phyloP scores from a whole-genome alignment of 2,329 filamentous ascomycete genomes.

The Hortaea sp. region DNA sequence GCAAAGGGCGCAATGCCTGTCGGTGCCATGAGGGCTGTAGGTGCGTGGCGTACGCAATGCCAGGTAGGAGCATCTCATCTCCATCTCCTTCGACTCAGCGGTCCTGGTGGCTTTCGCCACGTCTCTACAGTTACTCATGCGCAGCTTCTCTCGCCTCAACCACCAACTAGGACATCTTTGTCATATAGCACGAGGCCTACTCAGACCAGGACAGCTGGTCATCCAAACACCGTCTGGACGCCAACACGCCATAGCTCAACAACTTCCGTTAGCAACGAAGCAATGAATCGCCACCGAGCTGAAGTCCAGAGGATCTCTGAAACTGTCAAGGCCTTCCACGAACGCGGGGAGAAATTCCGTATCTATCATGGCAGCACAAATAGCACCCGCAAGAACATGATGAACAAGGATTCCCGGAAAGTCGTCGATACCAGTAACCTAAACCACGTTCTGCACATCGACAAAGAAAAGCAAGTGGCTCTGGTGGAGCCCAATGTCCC shows the following conservation, averaged over 20 bases:
- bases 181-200: background rate
- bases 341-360: slow-evolving; percentile 51
- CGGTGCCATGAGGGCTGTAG: background rate
- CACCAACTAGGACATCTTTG: background rate
- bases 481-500: slow-evolving; percentile 62
- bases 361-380: slow-evolving; percentile 71
- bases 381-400: slow-evolving; percentile 51
- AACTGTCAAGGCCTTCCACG: slow-evolving; percentile 4
- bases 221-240: background rate
- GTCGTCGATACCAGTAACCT: slow-evolving; percentile 59
- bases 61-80: background rate
- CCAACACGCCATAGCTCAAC: background rate
- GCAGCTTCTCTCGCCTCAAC: background rate
- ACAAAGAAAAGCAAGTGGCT: slow-evolving; percentile 44
- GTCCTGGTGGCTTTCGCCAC: background rate
- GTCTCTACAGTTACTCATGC: background rate
- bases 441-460: slow-evolving; percentile 51
- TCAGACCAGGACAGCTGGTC: background rate
- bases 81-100: background rate
- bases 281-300: slow-evolving; percentile 1
- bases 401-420: slow-evolving; percentile 22
- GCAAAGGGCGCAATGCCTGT: no score
- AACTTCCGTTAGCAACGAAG: background rate
- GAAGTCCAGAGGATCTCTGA: slow-evolving; percentile 5
- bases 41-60: background rate